phyloP scores from a whole-genome alignment of 1,139 yeast genomes.

The Candida sp. region DNA sequence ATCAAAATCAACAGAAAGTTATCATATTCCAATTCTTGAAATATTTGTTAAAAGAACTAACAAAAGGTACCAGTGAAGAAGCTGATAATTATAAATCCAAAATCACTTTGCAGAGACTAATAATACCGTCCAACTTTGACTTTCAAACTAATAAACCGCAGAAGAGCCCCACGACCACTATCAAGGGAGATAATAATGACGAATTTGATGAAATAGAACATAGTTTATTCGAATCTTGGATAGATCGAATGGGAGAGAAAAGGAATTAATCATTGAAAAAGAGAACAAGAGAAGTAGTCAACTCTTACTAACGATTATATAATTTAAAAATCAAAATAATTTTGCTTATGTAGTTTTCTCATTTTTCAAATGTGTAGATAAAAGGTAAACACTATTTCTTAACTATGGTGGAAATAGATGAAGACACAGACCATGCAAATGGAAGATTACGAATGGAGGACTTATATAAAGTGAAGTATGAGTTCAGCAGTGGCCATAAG shows the following conservation, averaged over 20 bases:
- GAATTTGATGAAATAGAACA: slow-evolving; percentile 44
- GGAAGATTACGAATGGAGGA: background rate
- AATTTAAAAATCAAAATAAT: too few species aligned
- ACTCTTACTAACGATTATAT: too few species aligned
- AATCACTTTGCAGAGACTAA: slow-evolving; percentile 23
- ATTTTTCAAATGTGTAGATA: background rate
- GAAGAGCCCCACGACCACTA: background rate
- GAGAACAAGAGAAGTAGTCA: too few species aligned
- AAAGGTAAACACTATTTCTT: background rate
- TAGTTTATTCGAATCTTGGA: slow-evolving; percentile 43
- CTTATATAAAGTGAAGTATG: slow-evolving; percentile 1
- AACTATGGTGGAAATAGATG: background rate
- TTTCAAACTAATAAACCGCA: slow-evolving; percentile 1
- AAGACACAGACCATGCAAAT: background rate
- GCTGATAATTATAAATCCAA: slow-evolving; percentile 12
- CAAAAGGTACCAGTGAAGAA: slow-evolving; percentile 14
- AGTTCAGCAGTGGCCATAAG: slow-evolving; percentile 1
- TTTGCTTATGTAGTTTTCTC: background rate
- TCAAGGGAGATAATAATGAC: slow-evolving; percentile 5
- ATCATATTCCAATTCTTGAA: slow-evolving; percentile 39
- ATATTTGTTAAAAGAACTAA: slow-evolving; percentile 37
- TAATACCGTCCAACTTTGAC: slow-evolving; percentile 33
- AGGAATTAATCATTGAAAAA: background rate
- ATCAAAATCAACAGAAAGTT: slow-evolving; percentile 20
- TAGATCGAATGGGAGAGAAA: slow-evolving; percentile 29